Conservation (phyloP, 306 rosid genomes). For the Cicer judaicum region DNA sequence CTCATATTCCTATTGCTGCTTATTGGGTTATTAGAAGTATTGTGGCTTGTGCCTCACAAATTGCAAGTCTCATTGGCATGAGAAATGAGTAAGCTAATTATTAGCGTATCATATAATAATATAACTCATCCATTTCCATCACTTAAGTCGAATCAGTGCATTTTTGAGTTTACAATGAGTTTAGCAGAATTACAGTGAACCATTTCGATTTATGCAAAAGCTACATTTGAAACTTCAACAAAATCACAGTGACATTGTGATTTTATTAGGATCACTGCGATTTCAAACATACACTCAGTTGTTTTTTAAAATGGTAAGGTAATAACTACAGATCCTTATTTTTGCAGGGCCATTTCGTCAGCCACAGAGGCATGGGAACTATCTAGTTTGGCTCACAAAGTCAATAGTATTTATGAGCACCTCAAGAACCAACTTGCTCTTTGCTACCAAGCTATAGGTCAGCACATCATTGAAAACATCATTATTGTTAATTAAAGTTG, state of each 20-base stretch:
- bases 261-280: too few relatives aligned
- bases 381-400: slow-evolving; percentile 79
- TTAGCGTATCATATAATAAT: not conserved
- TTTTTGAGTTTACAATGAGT: too few relatives aligned
- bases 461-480: slow-evolving; percentile 19
- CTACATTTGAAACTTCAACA: too few relatives aligned
- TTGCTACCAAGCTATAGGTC: slow-evolving; percentile 70
- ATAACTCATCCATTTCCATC: not conserved
- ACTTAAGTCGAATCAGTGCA: not conserved
- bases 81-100: slow-evolving; percentile 67
- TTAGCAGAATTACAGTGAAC: too few relatives aligned
- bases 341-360: slow-evolving; percentile 59
- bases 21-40: slow-evolving; percentile 78
- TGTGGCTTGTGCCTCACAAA: slow-evolving; percentile 72
- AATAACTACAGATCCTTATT: not conserved
- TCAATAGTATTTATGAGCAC: slow-evolving; percentile 62
- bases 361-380: slow-evolving; percentile 79
- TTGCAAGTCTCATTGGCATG: slow-evolving; percentile 62
- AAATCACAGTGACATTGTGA: too few relatives aligned
- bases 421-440: slow-evolving; percentile 60
- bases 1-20: slow-evolving; percentile 79
- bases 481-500: too few relatives aligned
- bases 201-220: too few relatives aligned
- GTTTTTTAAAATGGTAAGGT: slow-evolving; percentile 5
- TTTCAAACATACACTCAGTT: too few relatives aligned